phyloP scores from a whole-genome alignment of 2,329 filamentous ascomycete species.

The Talaromyces sp. region DNA sequence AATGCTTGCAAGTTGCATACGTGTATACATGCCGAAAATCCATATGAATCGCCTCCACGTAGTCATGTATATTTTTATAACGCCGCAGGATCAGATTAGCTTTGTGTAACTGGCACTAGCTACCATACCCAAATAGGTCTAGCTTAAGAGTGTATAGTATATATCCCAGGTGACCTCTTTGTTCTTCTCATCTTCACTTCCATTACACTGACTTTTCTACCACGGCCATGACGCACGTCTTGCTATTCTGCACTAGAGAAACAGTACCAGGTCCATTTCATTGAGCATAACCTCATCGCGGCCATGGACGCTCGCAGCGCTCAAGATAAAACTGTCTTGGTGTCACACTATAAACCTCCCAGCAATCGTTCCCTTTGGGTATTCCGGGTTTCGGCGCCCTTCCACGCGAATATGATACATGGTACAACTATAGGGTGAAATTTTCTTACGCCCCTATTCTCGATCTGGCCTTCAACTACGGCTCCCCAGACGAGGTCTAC shows the following conservation, averaged over 20 bases:
- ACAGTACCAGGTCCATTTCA: constrained; percentile 2
- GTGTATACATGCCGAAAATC: not conserved
- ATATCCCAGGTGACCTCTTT: not conserved
- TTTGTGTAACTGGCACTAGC: not conserved
- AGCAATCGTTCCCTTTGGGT: not conserved
- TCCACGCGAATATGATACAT: constrained; percentile 5
- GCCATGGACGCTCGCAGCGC: constrained; percentile 3
- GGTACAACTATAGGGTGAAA: constrained; percentile 12
- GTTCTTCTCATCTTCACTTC: not conserved
- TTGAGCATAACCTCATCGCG: not conserved
- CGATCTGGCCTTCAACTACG: not conserved
- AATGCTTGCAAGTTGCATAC: not conserved
- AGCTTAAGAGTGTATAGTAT: not conserved
- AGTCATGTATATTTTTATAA: not conserved
- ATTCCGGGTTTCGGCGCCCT: constrained; percentile 6
- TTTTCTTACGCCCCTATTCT: not conserved
- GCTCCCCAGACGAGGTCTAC: not conserved
- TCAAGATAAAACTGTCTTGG: constrained; percentile 6
- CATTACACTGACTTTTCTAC: not conserved
- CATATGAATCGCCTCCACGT: not conserved
- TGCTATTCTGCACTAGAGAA: constrained; percentile 11
- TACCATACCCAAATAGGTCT: not conserved
- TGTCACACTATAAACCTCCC: not conserved
- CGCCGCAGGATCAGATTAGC: not conserved
- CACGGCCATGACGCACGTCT: constrained; percentile 3